Conservation (phyloP, 192 early-diverging fungal genomes). For the Podila clonocystis region DNA sequence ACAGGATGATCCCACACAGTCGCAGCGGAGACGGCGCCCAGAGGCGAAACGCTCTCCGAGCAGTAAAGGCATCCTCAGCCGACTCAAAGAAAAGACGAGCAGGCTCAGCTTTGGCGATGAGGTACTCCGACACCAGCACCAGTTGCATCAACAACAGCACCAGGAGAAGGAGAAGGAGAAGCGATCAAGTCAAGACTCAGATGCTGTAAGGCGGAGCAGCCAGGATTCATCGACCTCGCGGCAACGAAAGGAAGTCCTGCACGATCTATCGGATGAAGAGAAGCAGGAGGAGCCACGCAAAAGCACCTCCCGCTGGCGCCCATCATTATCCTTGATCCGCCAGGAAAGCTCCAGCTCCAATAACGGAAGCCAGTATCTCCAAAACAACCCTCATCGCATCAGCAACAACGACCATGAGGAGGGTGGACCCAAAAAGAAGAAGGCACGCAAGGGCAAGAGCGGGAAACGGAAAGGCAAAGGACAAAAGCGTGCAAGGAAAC, state of each 20-base stretch:
- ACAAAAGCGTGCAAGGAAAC: neutral
- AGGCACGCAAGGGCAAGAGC: neutral
- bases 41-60: constrained; percentile 5
- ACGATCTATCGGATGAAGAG: constrained; percentile 34
- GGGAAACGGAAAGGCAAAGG: neutral
- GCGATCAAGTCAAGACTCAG: neutral
- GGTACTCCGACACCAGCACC: constrained; percentile 2
- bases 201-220: constrained; percentile 3
- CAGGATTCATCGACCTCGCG: constrained; percentile 22
- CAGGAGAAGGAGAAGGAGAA: neutral
- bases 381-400: constrained; percentile 29
- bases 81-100: constrained; percentile 30
- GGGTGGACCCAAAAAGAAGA: neutral
- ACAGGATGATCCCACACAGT: neutral
- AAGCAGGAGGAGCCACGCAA: constrained; percentile 27
- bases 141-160: constrained; percentile 4
- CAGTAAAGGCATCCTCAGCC: constrained; percentile 35
- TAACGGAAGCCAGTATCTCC: constrained; percentile 15
- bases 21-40: constrained; percentile 1
- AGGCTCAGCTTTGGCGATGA: constrained; percentile 33
- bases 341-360: constrained; percentile 34
- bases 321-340: constrained; percentile 36
- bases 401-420: constrained; percentile 10
- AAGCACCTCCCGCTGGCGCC: constrained; percentile 38
- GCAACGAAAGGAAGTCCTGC: constrained; percentile 31